Evolutionary conservation across 345 rosid genomes (phyloP).

Genomic region (Brassica cretica): DNA sequence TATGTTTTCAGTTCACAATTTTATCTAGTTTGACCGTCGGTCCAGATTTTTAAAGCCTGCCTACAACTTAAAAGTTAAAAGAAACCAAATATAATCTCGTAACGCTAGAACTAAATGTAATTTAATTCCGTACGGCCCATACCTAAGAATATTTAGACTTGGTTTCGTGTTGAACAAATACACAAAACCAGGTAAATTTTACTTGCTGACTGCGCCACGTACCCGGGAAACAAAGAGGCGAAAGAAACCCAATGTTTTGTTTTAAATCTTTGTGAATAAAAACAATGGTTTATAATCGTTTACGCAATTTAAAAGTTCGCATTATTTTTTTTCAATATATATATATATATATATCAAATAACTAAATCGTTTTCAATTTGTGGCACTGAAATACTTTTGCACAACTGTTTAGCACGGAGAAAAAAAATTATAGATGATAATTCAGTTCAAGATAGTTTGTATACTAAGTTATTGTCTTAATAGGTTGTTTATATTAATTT

Average conservation of each 20-base stretch:
- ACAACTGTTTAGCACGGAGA: not conserved
- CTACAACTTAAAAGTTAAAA: not conserved
- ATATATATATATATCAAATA: too few species aligned
- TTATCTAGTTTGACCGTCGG: not conserved
- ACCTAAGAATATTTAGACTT: not conserved
- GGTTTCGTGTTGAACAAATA: not conserved
- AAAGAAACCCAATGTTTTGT: not conserved
- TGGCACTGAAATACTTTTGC: not conserved
- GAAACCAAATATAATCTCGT: not conserved
- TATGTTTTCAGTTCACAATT: not conserved
- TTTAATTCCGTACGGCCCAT: not conserved
- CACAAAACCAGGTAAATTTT: not conserved
- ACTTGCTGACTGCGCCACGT: not conserved
- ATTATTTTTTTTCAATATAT: too few species aligned
- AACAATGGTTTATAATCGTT: not conserved
- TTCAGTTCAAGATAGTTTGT: not conserved
- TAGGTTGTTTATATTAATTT: too few species aligned
- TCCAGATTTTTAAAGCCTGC: not conserved
- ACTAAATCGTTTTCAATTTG: too few species aligned
- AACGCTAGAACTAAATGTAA: not conserved
- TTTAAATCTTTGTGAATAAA: not conserved
- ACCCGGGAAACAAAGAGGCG: not conserved
- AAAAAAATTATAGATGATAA: not conserved
- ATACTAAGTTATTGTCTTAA: not conserved
- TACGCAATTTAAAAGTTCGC: not conserved